phyloP scores from a whole-genome alignment of 208 protist genomes.

The Trypanosoma melophagium region DNA sequence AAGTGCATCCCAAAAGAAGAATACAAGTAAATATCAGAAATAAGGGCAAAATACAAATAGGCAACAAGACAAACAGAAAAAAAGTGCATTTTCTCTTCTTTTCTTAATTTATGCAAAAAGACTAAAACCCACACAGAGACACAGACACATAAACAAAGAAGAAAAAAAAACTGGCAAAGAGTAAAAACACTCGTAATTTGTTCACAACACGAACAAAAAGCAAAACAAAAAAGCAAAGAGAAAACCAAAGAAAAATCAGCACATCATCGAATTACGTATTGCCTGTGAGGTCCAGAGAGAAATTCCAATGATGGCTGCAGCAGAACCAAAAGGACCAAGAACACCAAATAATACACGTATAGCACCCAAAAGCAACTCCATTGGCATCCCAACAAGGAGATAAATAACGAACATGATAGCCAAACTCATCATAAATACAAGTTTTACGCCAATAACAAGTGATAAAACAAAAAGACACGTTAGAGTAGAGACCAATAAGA shows the following conservation, averaged over 20 bases:
- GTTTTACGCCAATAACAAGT: constrained; percentile 59
- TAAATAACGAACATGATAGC: constrained; percentile 31
- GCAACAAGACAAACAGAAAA: too few relatives aligned
- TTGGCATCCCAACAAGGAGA: constrained; percentile 53
- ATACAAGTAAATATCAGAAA: too few relatives aligned
- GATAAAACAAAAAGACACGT: constrained; percentile 48
- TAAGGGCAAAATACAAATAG: too few relatives aligned
- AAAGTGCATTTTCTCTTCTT: too few relatives aligned
- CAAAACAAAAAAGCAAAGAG: constrained; percentile 11
- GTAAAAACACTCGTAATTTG: constrained; percentile 1
- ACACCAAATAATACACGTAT: constrained; percentile 52
- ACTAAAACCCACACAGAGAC: too few relatives aligned
- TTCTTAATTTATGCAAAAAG: too few relatives aligned
- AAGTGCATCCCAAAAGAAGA: too few relatives aligned
- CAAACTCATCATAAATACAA: constrained; percentile 46
- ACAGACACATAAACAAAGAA: constrained; percentile 5
- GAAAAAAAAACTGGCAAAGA: constrained; percentile 16
- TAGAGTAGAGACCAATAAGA: constrained; percentile 48
- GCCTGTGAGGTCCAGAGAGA: constrained; percentile 33
- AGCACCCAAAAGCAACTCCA: constrained; percentile 48
- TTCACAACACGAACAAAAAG: background rate
- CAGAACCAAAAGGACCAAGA: constrained; percentile 50
- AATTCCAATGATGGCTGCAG: constrained; percentile 33
- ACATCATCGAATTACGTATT: constrained; percentile 15
- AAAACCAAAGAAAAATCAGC: constrained; percentile 10